phyloP scores from a whole-genome alignment of 2,329 filamentous ascomycete species.

The Penicillium sp. region DNA sequence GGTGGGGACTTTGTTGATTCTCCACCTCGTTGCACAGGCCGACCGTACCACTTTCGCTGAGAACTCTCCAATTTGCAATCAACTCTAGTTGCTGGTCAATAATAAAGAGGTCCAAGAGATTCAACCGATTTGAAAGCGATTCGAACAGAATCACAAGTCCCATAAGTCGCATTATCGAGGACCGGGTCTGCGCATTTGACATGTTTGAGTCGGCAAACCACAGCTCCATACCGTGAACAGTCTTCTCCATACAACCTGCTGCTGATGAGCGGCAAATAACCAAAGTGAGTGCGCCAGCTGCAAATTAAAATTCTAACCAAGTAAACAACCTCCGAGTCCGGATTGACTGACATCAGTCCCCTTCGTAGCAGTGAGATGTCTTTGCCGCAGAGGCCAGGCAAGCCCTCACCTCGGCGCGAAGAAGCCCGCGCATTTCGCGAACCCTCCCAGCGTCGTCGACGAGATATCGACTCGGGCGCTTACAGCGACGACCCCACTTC shows the following conservation, averaged over 20 bases:
- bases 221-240: constrained; percentile 2
- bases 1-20: constrained; percentile 24
- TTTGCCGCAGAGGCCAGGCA: constrained; percentile 61
- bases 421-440: constrained; percentile 63
- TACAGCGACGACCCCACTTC: constrained; percentile 40
- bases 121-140: neutral
- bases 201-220: constrained; percentile 11
- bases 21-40: constrained; percentile 27
- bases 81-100: neutral
- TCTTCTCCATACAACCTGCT: neutral
- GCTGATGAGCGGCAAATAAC: constrained; percentile 9
- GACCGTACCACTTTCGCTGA: constrained; percentile 12
- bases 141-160: neutral
- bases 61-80: neutral
- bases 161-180: neutral
- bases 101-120: neutral
- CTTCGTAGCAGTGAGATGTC: constrained; percentile 41
- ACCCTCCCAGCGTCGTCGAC: constrained; percentile 65
- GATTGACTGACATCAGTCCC: neutral
- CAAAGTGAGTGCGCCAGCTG: constrained; percentile 10
- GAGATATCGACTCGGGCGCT: constrained; percentile 67
- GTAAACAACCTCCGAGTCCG: neutral
- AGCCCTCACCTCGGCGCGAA: constrained; percentile 59
- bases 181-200: constrained; percentile 2
- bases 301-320: neutral